Conservation (phyloP, 2,329 filamentous ascomycete genomes). For the Xylariales sp. region DNA sequence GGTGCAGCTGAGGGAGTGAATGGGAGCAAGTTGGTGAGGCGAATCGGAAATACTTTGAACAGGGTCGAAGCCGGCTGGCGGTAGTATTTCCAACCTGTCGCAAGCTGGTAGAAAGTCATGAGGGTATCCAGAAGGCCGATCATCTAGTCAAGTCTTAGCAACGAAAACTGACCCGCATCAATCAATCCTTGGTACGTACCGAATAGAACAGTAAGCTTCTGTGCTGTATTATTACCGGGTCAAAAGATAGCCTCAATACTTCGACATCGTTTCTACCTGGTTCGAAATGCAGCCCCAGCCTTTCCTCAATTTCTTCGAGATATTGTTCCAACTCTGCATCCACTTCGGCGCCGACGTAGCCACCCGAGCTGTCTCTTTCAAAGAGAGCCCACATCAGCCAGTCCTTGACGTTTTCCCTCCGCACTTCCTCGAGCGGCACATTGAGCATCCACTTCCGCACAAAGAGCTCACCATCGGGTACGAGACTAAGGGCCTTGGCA, state of each 20-base stretch:
- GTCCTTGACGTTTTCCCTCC: conserved; percentile 61
- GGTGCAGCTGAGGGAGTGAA: conserved; percentile 41
- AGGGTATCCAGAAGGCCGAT: conserved; percentile 50
- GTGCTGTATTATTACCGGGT: conserved; percentile 56
- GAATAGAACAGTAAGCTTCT: conserved; percentile 62
- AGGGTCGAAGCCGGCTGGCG: conserved; percentile 33
- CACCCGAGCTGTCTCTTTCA: conserved; percentile 35
- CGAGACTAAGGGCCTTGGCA: conserved; percentile 47
- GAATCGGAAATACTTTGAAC: conserved; percentile 52
- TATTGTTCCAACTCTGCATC: conserved; percentile 39
- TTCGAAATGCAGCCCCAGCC: conserved; percentile 45
- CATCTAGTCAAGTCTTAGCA: too few species aligned
- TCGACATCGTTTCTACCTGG: conserved; percentile 52
- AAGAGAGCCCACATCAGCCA: conserved; percentile 68
- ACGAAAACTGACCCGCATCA: too few species aligned
- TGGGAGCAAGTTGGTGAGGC: conserved; percentile 45
- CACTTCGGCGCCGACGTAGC: conserved; percentile 23
- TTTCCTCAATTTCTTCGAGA: conserved; percentile 47
- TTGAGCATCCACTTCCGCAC: conserved; percentile 64
- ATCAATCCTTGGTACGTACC: too few species aligned
- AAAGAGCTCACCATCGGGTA: conserved; percentile 52
- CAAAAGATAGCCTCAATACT: conserved; percentile 61
- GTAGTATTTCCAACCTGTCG: conserved; percentile 49
- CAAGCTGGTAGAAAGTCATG: conserved; percentile 39
- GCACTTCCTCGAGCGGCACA: conserved; percentile 52